Percentiles rank a stretch among this genome's conserved stretches.
Conservation (phyloP, 306 rosid species). For the Luffa aegyptiaca region DNA sequence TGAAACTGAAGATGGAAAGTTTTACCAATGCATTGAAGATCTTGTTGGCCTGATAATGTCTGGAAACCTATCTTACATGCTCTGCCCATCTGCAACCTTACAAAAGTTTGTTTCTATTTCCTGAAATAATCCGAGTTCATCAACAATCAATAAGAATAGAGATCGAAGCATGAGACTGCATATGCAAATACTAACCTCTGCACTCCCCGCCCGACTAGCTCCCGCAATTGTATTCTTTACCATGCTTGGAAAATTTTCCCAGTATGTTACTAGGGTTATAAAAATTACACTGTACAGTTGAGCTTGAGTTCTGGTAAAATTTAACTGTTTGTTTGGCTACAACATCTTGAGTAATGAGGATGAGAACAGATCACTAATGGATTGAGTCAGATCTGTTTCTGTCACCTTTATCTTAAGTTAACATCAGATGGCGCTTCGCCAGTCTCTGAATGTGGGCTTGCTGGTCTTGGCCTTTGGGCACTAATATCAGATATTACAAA, state of each 20-base stretch:
- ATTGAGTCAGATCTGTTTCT: neutral
- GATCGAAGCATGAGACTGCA: neutral
- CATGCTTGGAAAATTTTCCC: conserved; percentile 10
- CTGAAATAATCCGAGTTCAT: neutral
- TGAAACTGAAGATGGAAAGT: neutral
- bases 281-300: conserved; percentile 9
- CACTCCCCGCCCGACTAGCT: neutral
- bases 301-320: neutral
- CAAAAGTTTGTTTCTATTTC: conserved; percentile 4
- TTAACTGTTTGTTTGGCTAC: conserved; percentile 3
- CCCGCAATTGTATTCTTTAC: neutral
- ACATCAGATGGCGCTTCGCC: conserved; percentile 38
- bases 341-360: conserved; percentile 2
- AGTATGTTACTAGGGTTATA: conserved; percentile 6
- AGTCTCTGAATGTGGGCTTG: conserved; percentile 35
- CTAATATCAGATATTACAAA: conserved; percentile 38
- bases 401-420: conserved; percentile 42
- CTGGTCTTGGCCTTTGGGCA: conserved; percentile 30
- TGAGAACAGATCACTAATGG: neutral
- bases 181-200: conserved; percentile 4
- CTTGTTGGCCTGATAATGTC: neutral
- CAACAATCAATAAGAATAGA: neutral
- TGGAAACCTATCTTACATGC: neutral
- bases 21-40: neutral
- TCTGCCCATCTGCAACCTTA: neutral